Conservation (phyloP, 176 grass and related monocot species). For the Eleusine indica region DNA sequence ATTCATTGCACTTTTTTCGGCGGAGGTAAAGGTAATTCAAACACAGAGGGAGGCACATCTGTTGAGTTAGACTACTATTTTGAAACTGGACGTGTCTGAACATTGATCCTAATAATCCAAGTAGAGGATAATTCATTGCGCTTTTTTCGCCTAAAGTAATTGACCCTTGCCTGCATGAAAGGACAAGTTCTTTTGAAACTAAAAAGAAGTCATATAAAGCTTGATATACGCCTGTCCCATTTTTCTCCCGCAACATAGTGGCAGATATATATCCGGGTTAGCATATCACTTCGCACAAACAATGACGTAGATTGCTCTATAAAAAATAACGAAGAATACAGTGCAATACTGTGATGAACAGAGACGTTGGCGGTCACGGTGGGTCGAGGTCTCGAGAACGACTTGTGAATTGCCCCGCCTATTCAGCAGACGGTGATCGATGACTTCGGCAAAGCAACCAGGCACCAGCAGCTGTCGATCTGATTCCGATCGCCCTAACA, state of each 20-base stretch:
- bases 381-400: neutral
- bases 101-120: neutral
- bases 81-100: neutral
- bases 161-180: neutral
- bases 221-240: no score
- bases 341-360: neutral
- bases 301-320: no score
- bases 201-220: no score
- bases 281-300: no score
- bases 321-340: no score
- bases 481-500: neutral
- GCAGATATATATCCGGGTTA: no score
- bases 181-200: no score
- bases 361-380: neutral
- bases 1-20: no score
- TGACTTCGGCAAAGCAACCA: neutral
- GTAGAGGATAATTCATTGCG: neutral
- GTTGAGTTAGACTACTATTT: neutral
- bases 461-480: neutral
- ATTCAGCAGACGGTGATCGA: neutral
- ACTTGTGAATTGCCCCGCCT: neutral
- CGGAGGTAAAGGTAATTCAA: neutral
- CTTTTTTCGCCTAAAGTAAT: neutral
- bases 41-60: neutral
- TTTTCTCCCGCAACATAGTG: no score